Conservation (phyloP, 495 filamentous ascomycete genomes). For the Podospora australis region DNA sequence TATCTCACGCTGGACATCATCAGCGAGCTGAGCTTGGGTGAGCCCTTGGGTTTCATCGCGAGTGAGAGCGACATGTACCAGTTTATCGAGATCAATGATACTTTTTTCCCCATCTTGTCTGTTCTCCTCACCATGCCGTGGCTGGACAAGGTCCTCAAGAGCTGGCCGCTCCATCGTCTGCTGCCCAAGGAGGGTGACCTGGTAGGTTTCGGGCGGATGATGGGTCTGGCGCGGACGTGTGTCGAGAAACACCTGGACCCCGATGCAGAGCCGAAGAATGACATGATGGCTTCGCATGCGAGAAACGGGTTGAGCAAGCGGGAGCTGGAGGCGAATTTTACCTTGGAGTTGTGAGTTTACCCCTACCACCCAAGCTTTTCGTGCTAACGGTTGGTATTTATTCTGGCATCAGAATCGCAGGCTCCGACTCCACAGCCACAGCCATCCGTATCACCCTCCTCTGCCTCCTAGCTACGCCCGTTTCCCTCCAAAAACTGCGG, state of each 20-base stretch:
- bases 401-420: constrained; percentile 43
- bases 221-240: too few relatives aligned
- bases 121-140: too few relatives aligned
- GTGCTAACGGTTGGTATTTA: too few relatives aligned
- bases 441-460: constrained; percentile 45
- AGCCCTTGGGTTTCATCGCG: constrained; percentile 27
- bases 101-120: neutral
- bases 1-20: constrained; percentile 38
- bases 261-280: neutral
- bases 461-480: constrained; percentile 40
- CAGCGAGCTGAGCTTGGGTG: constrained; percentile 32
- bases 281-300: neutral
- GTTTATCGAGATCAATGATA: neutral
- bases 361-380: too few relatives aligned
- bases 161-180: too few relatives aligned
- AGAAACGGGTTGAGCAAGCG: neutral
- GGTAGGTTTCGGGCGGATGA: too few relatives aligned
- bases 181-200: too few relatives aligned
- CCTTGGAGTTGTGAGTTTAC: too few relatives aligned
- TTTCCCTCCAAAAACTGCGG: neutral
- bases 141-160: too few relatives aligned
- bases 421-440: constrained; percentile 48
- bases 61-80: constrained; percentile 7
- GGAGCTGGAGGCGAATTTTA: constrained; percentile 17
- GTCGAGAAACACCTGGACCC: constrained; percentile 1